phyloP scores from a whole-genome alignment of 2,329 filamentous ascomycete genomes.

The Fusarium coffeatum region DNA sequence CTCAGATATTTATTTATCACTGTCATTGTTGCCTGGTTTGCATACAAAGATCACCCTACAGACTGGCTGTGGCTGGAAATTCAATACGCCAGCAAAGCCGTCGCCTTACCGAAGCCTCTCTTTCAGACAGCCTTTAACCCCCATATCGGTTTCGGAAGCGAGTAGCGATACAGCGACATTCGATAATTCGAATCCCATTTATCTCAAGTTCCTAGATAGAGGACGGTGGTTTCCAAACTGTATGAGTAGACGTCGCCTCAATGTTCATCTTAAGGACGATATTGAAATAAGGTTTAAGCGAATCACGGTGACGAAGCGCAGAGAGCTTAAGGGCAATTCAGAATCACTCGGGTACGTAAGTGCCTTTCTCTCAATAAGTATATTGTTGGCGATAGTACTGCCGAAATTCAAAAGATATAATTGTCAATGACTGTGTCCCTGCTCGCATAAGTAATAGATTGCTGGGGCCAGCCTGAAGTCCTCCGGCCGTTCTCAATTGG shows the following conservation, averaged over 20 bases:
- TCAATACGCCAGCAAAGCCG: too few species aligned
- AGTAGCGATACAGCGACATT: not conserved
- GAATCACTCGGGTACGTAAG: not conserved
- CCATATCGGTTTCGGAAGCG: too few species aligned
- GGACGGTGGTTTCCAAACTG: too few species aligned
- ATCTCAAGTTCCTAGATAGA: too few species aligned
- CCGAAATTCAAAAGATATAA: not conserved
- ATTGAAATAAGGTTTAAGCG: not conserved
- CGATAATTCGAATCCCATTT: not conserved
- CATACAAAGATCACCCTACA: too few species aligned
- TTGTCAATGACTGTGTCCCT: not conserved
- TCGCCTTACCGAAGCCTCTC: too few species aligned
- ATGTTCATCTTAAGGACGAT: not conserved
- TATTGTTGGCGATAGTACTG: not conserved
- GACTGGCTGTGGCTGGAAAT: too few species aligned
- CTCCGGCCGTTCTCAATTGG: not conserved
- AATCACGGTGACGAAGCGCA: not conserved
- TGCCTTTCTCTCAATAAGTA: not conserved
- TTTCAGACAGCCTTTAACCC: too few species aligned
- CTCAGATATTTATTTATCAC: too few species aligned
- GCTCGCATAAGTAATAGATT: too few species aligned
- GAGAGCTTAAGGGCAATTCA: not conserved
- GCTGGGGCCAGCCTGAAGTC: not conserved
- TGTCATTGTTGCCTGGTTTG: too few species aligned
- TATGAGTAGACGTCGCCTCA: too few species aligned